Conservation (phyloP, 352 stramenopile genomes). For the Pythium dissotocum region DNA sequence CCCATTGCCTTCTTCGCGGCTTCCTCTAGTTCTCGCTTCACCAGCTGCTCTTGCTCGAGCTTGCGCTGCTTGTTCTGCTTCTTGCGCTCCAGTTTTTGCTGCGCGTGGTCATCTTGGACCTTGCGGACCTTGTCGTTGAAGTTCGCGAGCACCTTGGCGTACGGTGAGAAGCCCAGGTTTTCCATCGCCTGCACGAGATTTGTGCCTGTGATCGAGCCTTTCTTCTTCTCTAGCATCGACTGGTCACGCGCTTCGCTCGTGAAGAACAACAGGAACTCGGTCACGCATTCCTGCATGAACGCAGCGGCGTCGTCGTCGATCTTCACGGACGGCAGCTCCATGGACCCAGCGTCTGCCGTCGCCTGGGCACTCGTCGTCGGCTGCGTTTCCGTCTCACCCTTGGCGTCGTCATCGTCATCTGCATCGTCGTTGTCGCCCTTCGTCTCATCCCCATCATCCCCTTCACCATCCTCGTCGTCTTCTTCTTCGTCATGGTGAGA, state of each 20-base stretch:
- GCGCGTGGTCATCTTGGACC: slow-evolving; percentile 55
- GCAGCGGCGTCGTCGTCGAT: slow-evolving; percentile 77
- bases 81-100: slow-evolving; percentile 70
- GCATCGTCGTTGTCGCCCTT: slow-evolving; percentile 13
- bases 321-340: slow-evolving; percentile 38
- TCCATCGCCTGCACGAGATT: slow-evolving; percentile 66
- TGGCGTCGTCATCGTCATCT: slow-evolving; percentile 24
- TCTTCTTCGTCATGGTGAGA: slow-evolving; percentile 24
- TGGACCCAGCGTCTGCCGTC: background rate
- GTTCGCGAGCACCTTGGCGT: slow-evolving; percentile 53
- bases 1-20: slow-evolving; percentile 38
- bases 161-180: slow-evolving; percentile 70
- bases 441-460: slow-evolving; percentile 13
- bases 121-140: slow-evolving; percentile 77
- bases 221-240: slow-evolving; percentile 64
- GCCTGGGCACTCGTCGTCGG: background rate
- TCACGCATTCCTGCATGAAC: slow-evolving; percentile 86
- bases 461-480: slow-evolving; percentile 17
- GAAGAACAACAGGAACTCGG: slow-evolving; percentile 81
- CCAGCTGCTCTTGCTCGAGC: slow-evolving; percentile 27
- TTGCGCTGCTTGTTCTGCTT: slow-evolving; percentile 36
- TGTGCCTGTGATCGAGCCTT: slow-evolving; percentile 56
- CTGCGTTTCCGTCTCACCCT: background rate
- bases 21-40: slow-evolving; percentile 48
- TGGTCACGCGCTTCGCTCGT: slow-evolving; percentile 80